Evolutionary conservation across 2,329 filamentous ascomycete species (phyloP).

Genomic region (Teratosphaeria nubilosa): DNA sequence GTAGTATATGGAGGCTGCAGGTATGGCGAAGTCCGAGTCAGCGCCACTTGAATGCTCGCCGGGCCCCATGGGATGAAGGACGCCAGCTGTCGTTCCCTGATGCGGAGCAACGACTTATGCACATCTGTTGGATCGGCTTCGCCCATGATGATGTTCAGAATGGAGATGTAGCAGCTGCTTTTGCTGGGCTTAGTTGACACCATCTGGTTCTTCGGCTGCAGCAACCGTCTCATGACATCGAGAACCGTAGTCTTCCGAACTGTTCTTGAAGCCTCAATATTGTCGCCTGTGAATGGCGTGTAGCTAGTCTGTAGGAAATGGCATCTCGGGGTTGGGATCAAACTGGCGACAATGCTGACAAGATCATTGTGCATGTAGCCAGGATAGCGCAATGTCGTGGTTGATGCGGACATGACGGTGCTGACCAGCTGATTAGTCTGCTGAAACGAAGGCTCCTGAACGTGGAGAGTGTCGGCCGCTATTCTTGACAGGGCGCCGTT

Average conservation of each 20-base stretch:
- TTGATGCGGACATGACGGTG: slow-evolving; percentile 98
- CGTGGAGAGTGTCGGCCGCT: slow-evolving; percentile 84
- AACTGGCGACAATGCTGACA: slow-evolving; percentile 86
- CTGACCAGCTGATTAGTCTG: slow-evolving; percentile 93
- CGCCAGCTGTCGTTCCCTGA: slow-evolving; percentile 83
- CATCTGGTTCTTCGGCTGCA: slow-evolving; percentile 99
- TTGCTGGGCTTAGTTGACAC: slow-evolving; percentile 91
- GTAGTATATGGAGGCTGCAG: slow-evolving; percentile 89
- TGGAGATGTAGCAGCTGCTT: slow-evolving; percentile 98
- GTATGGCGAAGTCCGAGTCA: slow-evolving; percentile 95
- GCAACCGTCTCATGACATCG: slow-evolving; percentile 88
- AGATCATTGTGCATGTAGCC: slow-evolving; percentile 99
- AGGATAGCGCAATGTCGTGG: slow-evolving; percentile 89
- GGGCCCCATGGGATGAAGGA: slow-evolving; percentile 98
- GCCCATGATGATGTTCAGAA: slow-evolving; percentile 97
- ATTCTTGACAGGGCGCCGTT: slow-evolving; percentile 91
- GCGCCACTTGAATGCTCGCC: slow-evolving; percentile 90
- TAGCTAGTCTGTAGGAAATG: slow-evolving; percentile 99
- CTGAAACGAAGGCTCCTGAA: slow-evolving; percentile 90
- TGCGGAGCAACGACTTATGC: slow-evolving; percentile 93
- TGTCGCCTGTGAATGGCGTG: slow-evolving; percentile 93
- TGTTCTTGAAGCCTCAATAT: slow-evolving; percentile 92
- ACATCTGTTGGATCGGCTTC: slow-evolving; percentile 97
- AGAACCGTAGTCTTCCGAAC: slow-evolving; percentile 96
- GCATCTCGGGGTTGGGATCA: slow-evolving; percentile 91